A percentile compares a stretch with the other conserved stretches of the same genome.
Conservation (phyloP, 345 rosid species). For the Bruguiera parviflora region DNA sequence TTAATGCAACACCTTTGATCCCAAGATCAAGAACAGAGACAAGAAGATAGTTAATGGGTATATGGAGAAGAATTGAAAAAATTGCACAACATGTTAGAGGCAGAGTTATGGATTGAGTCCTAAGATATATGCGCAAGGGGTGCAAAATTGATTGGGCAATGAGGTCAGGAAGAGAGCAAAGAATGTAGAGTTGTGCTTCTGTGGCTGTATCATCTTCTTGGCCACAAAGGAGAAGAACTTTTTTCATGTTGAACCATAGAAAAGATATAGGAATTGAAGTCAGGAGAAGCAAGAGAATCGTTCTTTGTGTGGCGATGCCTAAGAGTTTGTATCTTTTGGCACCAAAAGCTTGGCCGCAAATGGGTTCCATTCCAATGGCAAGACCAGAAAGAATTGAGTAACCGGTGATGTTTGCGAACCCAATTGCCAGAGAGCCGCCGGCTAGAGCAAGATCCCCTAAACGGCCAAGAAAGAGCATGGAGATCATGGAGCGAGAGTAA, state of each 20-base stretch:
- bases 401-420: slow-evolving; percentile 69
- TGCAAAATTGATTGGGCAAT: slow-evolving; percentile 40
- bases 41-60: slow-evolving; percentile 54
- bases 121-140: slow-evolving; percentile 43
- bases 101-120: slow-evolving; percentile 48
- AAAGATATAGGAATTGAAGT: slow-evolving; percentile 39
- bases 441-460: slow-evolving; percentile 44
- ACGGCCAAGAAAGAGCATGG: slow-evolving; percentile 53
- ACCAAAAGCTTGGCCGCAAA: slow-evolving; percentile 50
- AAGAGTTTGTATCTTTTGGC: slow-evolving; percentile 35
- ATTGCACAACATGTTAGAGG: slow-evolving; percentile 67
- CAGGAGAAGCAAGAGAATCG: slow-evolving; percentile 37
- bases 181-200: slow-evolving; percentile 35
- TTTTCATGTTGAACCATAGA: slow-evolving; percentile 39
- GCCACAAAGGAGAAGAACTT: slow-evolving; percentile 35
- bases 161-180: slow-evolving; percentile 43
- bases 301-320: slow-evolving; percentile 35
- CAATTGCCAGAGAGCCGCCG: slow-evolving; percentile 45
- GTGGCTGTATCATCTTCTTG: slow-evolving; percentile 36
- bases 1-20: slow-evolving; percentile 41
- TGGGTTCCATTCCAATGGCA: slow-evolving; percentile 52
- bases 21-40: slow-evolving; percentile 33
- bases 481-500: slow-evolving; percentile 50
- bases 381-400: slow-evolving; percentile 85
- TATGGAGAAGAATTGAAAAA: slow-evolving; percentile 53